phyloP scores from a whole-genome alignment of 2,329 filamentous ascomycete genomes.

The Talaromyces atroroseus region DNA sequence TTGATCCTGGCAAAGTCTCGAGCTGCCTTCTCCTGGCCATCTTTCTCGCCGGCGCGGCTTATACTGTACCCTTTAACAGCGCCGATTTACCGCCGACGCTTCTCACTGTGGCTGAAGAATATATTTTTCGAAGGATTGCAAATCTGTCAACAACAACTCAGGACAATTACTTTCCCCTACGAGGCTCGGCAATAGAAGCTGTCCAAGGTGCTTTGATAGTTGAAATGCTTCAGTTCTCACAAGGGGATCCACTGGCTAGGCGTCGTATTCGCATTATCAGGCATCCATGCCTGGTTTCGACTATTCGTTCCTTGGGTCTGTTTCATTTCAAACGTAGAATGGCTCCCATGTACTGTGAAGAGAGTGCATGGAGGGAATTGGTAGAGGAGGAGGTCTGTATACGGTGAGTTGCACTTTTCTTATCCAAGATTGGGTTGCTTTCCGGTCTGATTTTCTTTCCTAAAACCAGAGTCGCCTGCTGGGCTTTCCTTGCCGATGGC shows the following conservation, averaged over 20 bases:
- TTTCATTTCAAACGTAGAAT: slow-evolving; percentile 22
- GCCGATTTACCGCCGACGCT: slow-evolving; percentile 18
- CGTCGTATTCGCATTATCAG: slow-evolving; percentile 28
- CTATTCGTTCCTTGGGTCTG: slow-evolving; percentile 24
- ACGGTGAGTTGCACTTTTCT: slow-evolving; percentile 13
- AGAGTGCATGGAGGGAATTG: slow-evolving; percentile 17
- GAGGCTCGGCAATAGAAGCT: slow-evolving; percentile 18
- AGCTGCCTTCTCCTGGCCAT: slow-evolving; percentile 24
- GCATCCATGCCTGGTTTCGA: slow-evolving; percentile 27
- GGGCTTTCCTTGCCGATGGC: slow-evolving; percentile 28
- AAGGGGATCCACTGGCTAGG: slow-evolving; percentile 23
- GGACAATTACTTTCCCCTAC: neutral
- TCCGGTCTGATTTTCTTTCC: neutral
- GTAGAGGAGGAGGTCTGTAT: slow-evolving; percentile 26
- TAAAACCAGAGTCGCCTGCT: slow-evolving; percentile 21
- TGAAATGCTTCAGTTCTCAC: slow-evolving; percentile 29
- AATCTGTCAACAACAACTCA: slow-evolving; percentile 17
- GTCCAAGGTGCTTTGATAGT: slow-evolving; percentile 27
- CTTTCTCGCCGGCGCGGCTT: slow-evolving; percentile 24
- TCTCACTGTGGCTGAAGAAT: slow-evolving; percentile 26
- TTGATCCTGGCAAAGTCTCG: slow-evolving; percentile 23
- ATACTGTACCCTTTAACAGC: slow-evolving; percentile 19
- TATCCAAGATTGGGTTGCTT: neutral
- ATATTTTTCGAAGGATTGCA: slow-evolving; percentile 24
- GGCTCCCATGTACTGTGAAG: slow-evolving; percentile 16